phyloP scores from a whole-genome alignment of 2,329 filamentous ascomycete genomes.

The Aspergillus quadricinctus region DNA sequence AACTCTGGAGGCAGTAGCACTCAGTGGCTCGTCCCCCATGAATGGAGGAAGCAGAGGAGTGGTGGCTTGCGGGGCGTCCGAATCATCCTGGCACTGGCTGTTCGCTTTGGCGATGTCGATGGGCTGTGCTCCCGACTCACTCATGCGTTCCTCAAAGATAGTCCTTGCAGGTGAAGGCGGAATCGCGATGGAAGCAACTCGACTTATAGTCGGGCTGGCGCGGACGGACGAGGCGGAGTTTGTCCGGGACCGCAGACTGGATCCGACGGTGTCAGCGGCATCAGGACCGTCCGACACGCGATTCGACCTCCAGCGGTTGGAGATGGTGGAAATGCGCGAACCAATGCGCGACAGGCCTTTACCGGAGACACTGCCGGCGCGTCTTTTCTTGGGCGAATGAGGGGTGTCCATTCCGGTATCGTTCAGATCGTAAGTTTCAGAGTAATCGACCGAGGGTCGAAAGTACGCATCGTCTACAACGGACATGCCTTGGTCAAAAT shows the following conservation, averaged over 20 bases:
- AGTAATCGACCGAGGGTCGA: slow-evolving; percentile 21
- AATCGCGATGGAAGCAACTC: slow-evolving; percentile 48
- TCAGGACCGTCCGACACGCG: slow-evolving; percentile 33
- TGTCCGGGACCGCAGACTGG: slow-evolving; percentile 37
- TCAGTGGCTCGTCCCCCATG: slow-evolving; percentile 55
- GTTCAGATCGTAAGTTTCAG: slow-evolving; percentile 47
- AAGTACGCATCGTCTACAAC: slow-evolving; percentile 29
- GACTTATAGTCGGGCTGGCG: slow-evolving; percentile 34
- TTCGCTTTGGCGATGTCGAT: slow-evolving; percentile 54
- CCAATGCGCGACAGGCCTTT: slow-evolving; percentile 61
- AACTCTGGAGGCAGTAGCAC: slow-evolving; percentile 51
- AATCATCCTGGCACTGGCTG: slow-evolving; percentile 46
- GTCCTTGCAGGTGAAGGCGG: slow-evolving; percentile 62
- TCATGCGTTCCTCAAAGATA: slow-evolving; percentile 53
- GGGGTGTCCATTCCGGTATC: slow-evolving; percentile 59
- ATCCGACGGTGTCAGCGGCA: slow-evolving; percentile 24
- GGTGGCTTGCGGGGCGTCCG: slow-evolving; percentile 60
- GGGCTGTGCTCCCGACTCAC: slow-evolving; percentile 47
- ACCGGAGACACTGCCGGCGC: slow-evolving; percentile 44
- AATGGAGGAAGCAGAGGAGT: slow-evolving; percentile 84
- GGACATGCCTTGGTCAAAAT: slow-evolving; percentile 32
- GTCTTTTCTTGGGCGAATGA: slow-evolving; percentile 53
- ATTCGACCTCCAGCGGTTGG: slow-evolving; percentile 42
- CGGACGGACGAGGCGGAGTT: slow-evolving; percentile 41
- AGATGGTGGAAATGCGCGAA: slow-evolving; percentile 69